Evolutionary conservation across 257 asterid species (phyloP).

Genomic region (Solanum microdontum): DNA sequence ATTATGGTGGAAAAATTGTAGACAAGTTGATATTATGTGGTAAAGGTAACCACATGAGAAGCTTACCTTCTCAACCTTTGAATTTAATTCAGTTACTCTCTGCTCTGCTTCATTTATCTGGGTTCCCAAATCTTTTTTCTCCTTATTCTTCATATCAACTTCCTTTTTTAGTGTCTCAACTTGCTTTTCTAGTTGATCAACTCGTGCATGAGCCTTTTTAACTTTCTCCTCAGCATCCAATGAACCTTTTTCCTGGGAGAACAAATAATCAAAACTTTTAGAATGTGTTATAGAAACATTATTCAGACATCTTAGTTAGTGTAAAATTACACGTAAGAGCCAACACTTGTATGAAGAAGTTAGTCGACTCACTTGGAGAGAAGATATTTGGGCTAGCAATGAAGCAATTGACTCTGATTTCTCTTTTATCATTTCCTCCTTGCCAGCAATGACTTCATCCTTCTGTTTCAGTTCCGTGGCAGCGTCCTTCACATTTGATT

Average conservation of each 20-base stretch:
- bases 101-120: slow-evolving; percentile 49
- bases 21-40: background rate
- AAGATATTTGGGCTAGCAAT: slow-evolving; percentile 58
- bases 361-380: slow-evolving; percentile 53
- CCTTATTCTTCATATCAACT: slow-evolving; percentile 35
- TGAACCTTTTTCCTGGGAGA: slow-evolving; percentile 39
- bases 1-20: background rate
- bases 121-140: slow-evolving; percentile 43
- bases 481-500: slow-evolving; percentile 50
- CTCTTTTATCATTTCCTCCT: slow-evolving; percentile 56
- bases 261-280: background rate
- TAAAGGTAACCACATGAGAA: background rate
- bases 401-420: slow-evolving; percentile 46
- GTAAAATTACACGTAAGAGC: background rate
- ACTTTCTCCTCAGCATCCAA: slow-evolving; percentile 50
- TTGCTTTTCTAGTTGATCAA: slow-evolving; percentile 55
- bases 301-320: background rate
- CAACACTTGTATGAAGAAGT: background rate
- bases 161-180: slow-evolving; percentile 53
- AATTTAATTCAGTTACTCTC: slow-evolving; percentile 39
- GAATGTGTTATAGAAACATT: background rate
- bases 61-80: background rate
- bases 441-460: slow-evolving; percentile 47
- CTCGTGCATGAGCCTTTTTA: slow-evolving; percentile 65
- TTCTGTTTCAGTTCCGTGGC: slow-evolving; percentile 45